Evolutionary conservation across 2,329 filamentous ascomycete genomes (phyloP).

Genomic region (Arthroderma uncinatum): DNA sequence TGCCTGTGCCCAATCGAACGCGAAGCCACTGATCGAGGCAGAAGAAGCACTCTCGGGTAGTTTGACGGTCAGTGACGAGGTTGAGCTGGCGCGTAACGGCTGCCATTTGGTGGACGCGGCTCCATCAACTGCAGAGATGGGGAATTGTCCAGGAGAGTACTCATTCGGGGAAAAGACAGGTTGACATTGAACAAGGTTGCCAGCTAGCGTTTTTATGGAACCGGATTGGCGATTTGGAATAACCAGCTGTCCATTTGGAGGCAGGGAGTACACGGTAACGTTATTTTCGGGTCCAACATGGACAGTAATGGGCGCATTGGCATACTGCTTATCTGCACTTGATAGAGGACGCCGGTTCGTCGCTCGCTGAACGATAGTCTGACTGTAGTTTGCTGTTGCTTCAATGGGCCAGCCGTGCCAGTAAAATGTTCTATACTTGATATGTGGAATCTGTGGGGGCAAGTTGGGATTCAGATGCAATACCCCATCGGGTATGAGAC

Average conservation of each 20-base stretch:
- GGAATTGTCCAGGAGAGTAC: conserved; percentile 56
- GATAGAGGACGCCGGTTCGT: conserved; percentile 34
- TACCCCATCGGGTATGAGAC: conserved; percentile 48
- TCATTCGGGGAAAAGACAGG: conserved; percentile 39
- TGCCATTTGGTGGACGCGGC: conserved; percentile 58
- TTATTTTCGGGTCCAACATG: conserved; percentile 41
- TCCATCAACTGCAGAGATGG: conserved; percentile 55
- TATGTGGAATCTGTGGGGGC: conserved; percentile 51
- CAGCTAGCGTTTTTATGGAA: conserved; percentile 42
- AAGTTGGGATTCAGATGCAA: conserved; percentile 53
- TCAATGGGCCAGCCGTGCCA: conserved; percentile 55
- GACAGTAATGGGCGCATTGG: conserved; percentile 46
- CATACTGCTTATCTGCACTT: conserved; percentile 46
- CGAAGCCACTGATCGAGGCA: conserved; percentile 34
- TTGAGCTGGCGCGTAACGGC: conserved; percentile 40
- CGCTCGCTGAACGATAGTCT: conserved; percentile 51
- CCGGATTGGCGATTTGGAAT: conserved; percentile 50
- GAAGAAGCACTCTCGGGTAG: conserved; percentile 32
- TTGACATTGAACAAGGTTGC: conserved; percentile 56
- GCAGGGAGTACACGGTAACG: conserved; percentile 36
- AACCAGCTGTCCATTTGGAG: conserved; percentile 40
- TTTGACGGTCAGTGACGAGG: conserved; percentile 47
- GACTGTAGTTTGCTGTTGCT: conserved; percentile 51
- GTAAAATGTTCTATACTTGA: conserved; percentile 54
- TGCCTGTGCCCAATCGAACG: conserved; percentile 50